These are phyloP conservation scores for Eragrostis nindensis DNA, from an alignment of 176 grass and related monocot species.

Conservation along the genomic window DNA sequence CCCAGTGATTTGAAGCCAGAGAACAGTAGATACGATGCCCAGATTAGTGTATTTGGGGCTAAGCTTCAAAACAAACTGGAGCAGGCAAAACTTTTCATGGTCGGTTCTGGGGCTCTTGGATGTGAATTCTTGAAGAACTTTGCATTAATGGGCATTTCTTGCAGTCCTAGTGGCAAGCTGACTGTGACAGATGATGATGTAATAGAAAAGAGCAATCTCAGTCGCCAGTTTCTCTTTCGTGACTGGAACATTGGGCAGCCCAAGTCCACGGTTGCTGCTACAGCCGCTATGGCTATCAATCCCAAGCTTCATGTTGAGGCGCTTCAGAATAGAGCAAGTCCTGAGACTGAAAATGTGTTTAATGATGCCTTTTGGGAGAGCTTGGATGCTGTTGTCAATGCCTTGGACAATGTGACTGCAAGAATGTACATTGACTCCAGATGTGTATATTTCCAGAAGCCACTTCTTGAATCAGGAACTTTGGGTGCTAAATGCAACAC, in stretches of 20 bases:
- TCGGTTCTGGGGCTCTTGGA: slow-evolving; percentile 89
- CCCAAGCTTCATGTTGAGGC: slow-evolving; percentile 72
- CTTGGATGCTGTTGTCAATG: slow-evolving; percentile 86
- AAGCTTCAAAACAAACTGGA: slow-evolving; percentile 82
- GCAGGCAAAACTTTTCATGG: slow-evolving; percentile 84
- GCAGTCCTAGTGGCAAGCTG: slow-evolving; percentile 63
- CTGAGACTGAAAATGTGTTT: slow-evolving; percentile 94
- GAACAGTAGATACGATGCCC: slow-evolving; percentile 83
- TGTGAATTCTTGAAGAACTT: slow-evolving; percentile 96
- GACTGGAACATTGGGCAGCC: slow-evolving; percentile 96
- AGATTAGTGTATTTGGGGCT: slow-evolving; percentile 87
- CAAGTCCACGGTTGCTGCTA: slow-evolving; percentile 89
- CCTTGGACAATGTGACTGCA: slow-evolving; percentile 83
- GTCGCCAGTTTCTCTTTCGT: slow-evolving; percentile 96
- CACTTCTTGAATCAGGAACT: slow-evolving; percentile 90
- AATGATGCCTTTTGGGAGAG: slow-evolving; percentile 87
- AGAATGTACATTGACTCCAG: slow-evolving; percentile 94
- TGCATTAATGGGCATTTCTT: slow-evolving; percentile 89
- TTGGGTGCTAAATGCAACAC: slow-evolving; percentile 96
- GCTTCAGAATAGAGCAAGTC: slow-evolving; percentile 90
- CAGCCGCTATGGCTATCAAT: slow-evolving; percentile 73
- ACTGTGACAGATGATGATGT: slow-evolving; percentile 95
- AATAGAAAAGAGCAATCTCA: slow-evolving; percentile 97
- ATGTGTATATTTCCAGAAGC: slow-evolving; percentile 93
- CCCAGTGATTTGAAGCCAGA: slow-evolving; percentile 64